Percentiles rank a stretch among this genome's conserved stretches.
These are phyloP conservation scores for Potentilla sterilis DNA, from an alignment of 306 rosid species.

Conservation along the genomic window DNA sequence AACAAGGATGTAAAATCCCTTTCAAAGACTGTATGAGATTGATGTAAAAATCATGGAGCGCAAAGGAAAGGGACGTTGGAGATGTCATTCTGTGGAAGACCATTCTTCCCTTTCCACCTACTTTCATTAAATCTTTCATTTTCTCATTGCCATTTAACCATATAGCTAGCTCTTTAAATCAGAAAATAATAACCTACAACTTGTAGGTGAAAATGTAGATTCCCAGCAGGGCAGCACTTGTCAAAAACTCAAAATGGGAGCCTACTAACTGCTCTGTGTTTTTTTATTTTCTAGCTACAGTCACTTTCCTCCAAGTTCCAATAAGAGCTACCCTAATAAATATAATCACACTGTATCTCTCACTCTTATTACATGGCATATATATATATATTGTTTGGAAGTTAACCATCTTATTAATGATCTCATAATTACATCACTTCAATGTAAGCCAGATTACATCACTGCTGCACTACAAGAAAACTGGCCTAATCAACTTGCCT, in stretches of 20 bases:
- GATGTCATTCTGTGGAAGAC: conserved; percentile 65
- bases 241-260: conserved; percentile 55
- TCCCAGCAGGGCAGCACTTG: conserved; percentile 38
- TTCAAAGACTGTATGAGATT: conserved; percentile 1
- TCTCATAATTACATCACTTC: conserved; percentile 51
- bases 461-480: conserved; percentile 41
- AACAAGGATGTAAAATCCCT: background rate
- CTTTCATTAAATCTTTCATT: conserved; percentile 37
- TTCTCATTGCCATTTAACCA: conserved; percentile 48
- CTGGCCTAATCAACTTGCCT: conserved; percentile 31
- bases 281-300: conserved; percentile 56
- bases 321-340: conserved; percentile 34
- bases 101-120: conserved; percentile 40
- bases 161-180: conserved; percentile 35
- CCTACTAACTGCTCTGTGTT: conserved; percentile 39
- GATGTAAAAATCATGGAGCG: conserved; percentile 13
- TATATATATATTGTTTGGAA: background rate
- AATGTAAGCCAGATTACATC: conserved; percentile 47
- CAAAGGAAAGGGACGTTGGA: conserved; percentile 47
- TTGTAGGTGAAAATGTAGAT: conserved; percentile 59
- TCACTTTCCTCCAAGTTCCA: conserved; percentile 65
- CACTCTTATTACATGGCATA: background rate
- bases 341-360: conserved; percentile 19
- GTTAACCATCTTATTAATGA: conserved; percentile 5
- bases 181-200: conserved; percentile 38